These are phyloP conservation scores for Cladosporium colombiae DNA, from an alignment of 2,329 filamentous ascomycete species.

Conservation along the genomic window DNA sequence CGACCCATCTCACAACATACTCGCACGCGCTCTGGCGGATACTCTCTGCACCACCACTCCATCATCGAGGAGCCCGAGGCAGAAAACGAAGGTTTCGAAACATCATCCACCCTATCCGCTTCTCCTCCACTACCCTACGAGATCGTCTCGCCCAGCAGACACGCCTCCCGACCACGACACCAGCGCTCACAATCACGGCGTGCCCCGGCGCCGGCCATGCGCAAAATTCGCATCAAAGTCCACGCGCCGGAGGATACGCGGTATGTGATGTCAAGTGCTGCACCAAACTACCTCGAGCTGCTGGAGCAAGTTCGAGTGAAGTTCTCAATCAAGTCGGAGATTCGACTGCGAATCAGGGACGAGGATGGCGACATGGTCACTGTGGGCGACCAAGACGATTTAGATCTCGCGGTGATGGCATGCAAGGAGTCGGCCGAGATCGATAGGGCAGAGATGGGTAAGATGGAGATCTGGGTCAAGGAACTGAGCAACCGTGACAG, in stretches of 20 bases:
- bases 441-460: constrained; percentile 78
- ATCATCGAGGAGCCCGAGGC: constrained; percentile 81
- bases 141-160: constrained; percentile 43
- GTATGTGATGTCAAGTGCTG: constrained; percentile 76
- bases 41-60: constrained; percentile 47
- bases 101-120: constrained; percentile 65
- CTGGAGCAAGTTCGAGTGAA: constrained; percentile 81
- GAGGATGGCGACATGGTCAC: constrained; percentile 96
- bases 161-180: constrained; percentile 31
- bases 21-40: constrained; percentile 36
- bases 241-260: constrained; percentile 82
- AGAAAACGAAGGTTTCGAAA: constrained; percentile 55
- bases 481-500: neutral
- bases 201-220: constrained; percentile 53
- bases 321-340: constrained; percentile 72
- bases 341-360: constrained; percentile 87
- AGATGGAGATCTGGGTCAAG: constrained; percentile 74
- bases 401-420: constrained; percentile 79
- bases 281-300: constrained; percentile 69
- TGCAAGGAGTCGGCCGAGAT: constrained; percentile 59
- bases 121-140: constrained; percentile 59
- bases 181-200: constrained; percentile 54
- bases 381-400: constrained; percentile 92
- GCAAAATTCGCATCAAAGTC: constrained; percentile 84
- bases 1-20: constrained; percentile 27